Evolutionary conservation across 2,329 filamentous ascomycete genomes (phyloP), one percentile per base, ranked within the genome.

Genomic region (Pseudogymnoascus sp.): DNA sequence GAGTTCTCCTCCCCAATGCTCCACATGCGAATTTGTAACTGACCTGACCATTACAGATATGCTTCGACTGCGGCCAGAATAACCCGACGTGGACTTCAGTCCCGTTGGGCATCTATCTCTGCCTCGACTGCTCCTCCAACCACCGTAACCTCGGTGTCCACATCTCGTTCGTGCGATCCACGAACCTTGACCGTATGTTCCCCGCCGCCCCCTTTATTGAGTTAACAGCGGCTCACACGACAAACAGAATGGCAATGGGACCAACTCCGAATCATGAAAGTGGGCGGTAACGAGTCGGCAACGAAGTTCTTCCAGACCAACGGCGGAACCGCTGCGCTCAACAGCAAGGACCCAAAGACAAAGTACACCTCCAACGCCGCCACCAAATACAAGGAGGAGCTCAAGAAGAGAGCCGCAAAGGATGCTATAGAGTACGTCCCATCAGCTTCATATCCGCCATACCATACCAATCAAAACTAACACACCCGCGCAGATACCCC

Each of bases 71-170:
- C 79, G 88, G 90, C 75, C 90, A 92, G 73, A 98, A 98, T 80
- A 97, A 97, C 75, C 95, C 95, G 67, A 98, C 95, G 65, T 99
- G 95, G 95, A 96, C 93, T 6, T 98, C 93, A 6, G 93, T 97
- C 34, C 93, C 93, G 10, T 92, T 99, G 69, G 95, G 91, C 74
- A 98, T 99, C 76, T 99, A 98, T 77, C 86, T 99, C 21, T 99
- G 95, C 75, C 88, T 99, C 73, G 95, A 99, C 79, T 99, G 95
- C 80, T 97, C 93, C 45, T 90, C 93, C 64, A 92, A 97, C 77
- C 95, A 99, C 78, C 89, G 95, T 72, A 98, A 98, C 78, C 87
- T 99, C 73, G 95, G 95, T 77, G 93, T 98, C 66, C 95, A 99
- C 79, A 97, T 99, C 79, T 97, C 93, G 71, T 99, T 99, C 81